Evolutionary conservation across 1,139 yeast species (phyloP).

Genomic region (Sugiyamaella grinbergsii): DNA sequence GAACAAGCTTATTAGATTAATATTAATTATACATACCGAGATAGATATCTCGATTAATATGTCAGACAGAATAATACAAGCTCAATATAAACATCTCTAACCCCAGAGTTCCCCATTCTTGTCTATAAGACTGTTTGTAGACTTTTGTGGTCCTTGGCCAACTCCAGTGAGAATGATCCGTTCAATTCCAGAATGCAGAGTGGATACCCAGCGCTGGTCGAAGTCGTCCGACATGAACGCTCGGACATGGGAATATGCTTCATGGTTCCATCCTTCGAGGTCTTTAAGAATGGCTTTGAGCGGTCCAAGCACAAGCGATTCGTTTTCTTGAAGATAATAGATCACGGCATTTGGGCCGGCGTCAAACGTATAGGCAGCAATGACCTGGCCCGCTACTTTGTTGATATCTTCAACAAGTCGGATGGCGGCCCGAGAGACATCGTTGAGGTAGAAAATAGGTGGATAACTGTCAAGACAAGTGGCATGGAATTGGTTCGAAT

Average conservation of each 20-base stretch:
- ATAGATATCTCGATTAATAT: background rate
- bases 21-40: background rate
- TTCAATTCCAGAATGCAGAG: constrained; percentile 69
- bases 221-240: constrained; percentile 44
- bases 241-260: constrained; percentile 35
- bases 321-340: constrained; percentile 78
- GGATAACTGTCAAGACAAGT: constrained; percentile 94
- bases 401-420: constrained; percentile 80
- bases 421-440: constrained; percentile 87
- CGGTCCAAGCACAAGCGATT: constrained; percentile 54
- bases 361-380: constrained; percentile 96
- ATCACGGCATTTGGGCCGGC: constrained; percentile 99
- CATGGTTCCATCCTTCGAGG: constrained; percentile 68
- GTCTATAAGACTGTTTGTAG: constrained; percentile 25
- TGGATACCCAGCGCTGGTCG: constrained; percentile 50
- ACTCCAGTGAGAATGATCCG: constrained; percentile 80
- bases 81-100: too few relatives aligned
- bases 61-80: constrained; percentile 12
- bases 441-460: constrained; percentile 93
- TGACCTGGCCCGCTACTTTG: constrained; percentile 56
- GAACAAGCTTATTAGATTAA: too few relatives aligned
- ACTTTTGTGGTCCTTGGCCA: constrained; percentile 72
- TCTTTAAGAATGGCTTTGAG: constrained; percentile 49
- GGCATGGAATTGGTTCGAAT: constrained; percentile 96
- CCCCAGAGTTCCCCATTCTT: constrained; percentile 22